These are phyloP conservation scores for Annona cherimola DNA, from an alignment of 164 flowering plant genomes.

Conservation along the genomic window DNA sequence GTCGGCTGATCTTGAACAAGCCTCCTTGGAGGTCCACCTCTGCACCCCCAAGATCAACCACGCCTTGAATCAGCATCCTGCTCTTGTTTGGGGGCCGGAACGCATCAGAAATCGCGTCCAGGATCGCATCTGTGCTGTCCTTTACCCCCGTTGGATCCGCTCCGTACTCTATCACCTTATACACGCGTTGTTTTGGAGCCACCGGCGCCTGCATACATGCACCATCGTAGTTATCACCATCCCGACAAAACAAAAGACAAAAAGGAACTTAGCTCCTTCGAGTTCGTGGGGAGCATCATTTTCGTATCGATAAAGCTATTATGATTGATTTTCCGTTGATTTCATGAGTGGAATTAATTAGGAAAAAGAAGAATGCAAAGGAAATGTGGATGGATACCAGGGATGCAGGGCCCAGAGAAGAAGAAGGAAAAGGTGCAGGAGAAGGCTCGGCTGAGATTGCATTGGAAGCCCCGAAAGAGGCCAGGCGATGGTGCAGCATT, in stretches of 20 bases:
- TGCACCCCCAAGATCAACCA: conserved; percentile 78
- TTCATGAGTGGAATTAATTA: too few relatives aligned
- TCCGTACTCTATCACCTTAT: conserved; percentile 55
- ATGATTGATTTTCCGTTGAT: background rate
- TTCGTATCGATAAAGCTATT: background rate
- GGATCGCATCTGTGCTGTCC: conserved; percentile 77
- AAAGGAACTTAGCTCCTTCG: background rate
- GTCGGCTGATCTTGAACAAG: conserved; percentile 54
- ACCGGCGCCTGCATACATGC: conserved; percentile 12
- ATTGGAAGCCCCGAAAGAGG: conserved; percentile 24
- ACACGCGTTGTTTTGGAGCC: conserved; percentile 23
- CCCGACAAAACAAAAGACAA: background rate
- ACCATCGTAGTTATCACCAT: background rate
- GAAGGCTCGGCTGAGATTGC: conserved; percentile 11
- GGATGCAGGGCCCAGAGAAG: background rate
- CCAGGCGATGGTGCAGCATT: conserved; percentile 19
- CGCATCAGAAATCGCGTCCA: conserved; percentile 62
- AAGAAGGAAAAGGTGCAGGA: background rate
- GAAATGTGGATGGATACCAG: background rate
- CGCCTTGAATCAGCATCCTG: conserved; percentile 48
- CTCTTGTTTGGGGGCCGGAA: conserved; percentile 16
- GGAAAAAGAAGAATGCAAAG: background rate
- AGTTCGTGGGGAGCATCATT: background rate
- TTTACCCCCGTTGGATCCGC: conserved; percentile 81
- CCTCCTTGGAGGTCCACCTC: conserved; percentile 75